These are phyloP conservation scores for Erodium trifolium DNA, from an alignment of 441 rosid genomes.

Conservation along the genomic window DNA sequence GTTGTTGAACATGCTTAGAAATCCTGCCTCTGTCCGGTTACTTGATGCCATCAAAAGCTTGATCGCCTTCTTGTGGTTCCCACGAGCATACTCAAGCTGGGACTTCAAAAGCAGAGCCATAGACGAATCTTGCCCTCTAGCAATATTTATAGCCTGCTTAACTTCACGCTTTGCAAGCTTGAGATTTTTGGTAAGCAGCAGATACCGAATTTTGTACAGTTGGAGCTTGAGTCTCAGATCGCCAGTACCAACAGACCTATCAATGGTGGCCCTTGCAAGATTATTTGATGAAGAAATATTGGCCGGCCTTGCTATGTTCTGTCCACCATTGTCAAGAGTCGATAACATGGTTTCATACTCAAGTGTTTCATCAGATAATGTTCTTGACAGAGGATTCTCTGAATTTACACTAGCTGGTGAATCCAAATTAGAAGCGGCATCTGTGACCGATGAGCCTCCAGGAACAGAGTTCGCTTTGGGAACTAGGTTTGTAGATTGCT, in stretches of 20 bases:
- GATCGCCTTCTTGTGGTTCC: constrained; percentile 88
- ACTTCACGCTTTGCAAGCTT: constrained; percentile 96
- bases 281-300: constrained; percentile 49
- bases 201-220: constrained; percentile 75
- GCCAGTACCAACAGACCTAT: constrained; percentile 44
- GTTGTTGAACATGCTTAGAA: constrained; percentile 72
- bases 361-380: constrained; percentile 69
- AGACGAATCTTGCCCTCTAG: constrained; percentile 80
- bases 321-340: constrained; percentile 60
- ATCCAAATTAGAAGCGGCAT: constrained; percentile 50
- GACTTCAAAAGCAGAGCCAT: constrained; percentile 87
- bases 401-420: constrained; percentile 39
- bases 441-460: constrained; percentile 44
- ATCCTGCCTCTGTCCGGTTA: constrained; percentile 52
- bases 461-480: constrained; percentile 46
- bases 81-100: constrained; percentile 90
- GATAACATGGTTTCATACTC: constrained; percentile 71
- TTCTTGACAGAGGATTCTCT: constrained; percentile 61
- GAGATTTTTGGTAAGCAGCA: constrained; percentile 80
- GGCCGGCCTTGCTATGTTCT: constrained; percentile 45
- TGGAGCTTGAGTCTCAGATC: constrained; percentile 90
- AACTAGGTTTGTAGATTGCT: constrained; percentile 48
- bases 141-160: constrained; percentile 84
- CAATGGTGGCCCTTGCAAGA: constrained; percentile 45
- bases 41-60: constrained; percentile 78